Conservation (phyloP, 106 monocot genomes). For the Acanthochlamys bracteata region DNA sequence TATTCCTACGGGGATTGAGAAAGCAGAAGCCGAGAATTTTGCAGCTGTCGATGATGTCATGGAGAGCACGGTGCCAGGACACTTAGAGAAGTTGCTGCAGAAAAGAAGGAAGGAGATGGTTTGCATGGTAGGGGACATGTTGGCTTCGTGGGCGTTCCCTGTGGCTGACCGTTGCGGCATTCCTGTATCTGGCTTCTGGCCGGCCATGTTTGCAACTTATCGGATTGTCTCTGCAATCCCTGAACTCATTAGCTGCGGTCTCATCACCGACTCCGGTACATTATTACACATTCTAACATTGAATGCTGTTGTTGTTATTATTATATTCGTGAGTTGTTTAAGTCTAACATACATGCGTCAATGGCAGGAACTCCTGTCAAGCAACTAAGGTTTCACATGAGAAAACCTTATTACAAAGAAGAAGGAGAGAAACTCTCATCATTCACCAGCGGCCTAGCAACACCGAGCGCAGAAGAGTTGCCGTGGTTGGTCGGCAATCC, state of each 20-base stretch:
- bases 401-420: background rate
- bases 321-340: too few relatives aligned
- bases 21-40: constrained; percentile 22
- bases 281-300: too few relatives aligned
- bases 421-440: background rate
- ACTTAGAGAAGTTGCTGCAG: constrained; percentile 25
- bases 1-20: constrained; percentile 26
- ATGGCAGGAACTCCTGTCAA: background rate
- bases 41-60: constrained; percentile 32
- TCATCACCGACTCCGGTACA: constrained; percentile 43
- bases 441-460: constrained; percentile 7
- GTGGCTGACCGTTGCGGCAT: constrained; percentile 34
- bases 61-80: constrained; percentile 41
- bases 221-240: constrained; percentile 41
- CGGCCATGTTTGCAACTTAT: constrained; percentile 61
- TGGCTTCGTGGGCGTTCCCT: constrained; percentile 65
- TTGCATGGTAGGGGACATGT: constrained; percentile 54
- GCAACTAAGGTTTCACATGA: background rate
- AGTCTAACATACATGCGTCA: too few relatives aligned
- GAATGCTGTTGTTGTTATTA: too few relatives aligned
- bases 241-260: constrained; percentile 32
- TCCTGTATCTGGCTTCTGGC: constrained; percentile 61
- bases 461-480: constrained; percentile 34
- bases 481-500: constrained; percentile 58
- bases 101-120: background rate